phyloP scores from a whole-genome alignment of 2,329 filamentous ascomycete species.

The Diaporthe batatas region DNA sequence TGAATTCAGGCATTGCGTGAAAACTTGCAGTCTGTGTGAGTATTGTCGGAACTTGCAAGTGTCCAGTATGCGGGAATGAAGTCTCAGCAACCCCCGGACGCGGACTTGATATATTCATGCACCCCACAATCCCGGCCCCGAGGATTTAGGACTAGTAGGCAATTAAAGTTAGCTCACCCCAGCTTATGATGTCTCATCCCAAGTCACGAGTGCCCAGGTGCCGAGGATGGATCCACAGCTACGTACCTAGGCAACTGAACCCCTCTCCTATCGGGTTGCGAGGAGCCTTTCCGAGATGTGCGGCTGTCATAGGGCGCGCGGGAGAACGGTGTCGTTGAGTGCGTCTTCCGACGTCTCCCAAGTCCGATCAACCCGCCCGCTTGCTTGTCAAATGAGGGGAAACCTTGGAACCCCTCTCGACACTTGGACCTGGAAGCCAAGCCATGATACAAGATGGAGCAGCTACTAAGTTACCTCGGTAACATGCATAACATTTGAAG shows the following conservation, averaged over 20 bases:
- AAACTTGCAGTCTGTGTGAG: neutral
- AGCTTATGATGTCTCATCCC: neutral
- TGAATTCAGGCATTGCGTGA: constrained; percentile 14
- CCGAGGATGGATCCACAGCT: neutral
- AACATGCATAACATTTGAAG: neutral
- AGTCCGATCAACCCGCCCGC: neutral
- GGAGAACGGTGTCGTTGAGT: neutral
- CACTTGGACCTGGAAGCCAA: neutral
- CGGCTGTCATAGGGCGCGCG: neutral
- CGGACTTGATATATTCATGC: neutral
- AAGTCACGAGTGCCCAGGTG: neutral
- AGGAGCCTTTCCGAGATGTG: neutral
- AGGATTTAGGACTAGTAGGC: neutral
- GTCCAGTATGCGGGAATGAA: neutral
- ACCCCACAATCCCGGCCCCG: neutral
- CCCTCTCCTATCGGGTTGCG: neutral
- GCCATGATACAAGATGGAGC: neutral
- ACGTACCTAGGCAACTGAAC: neutral
- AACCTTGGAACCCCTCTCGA: constrained; percentile 28
- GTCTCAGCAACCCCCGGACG: neutral
- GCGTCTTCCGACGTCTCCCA: neutral
- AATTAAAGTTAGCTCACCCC: no score
- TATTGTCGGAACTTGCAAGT: neutral
- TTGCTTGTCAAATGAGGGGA: neutral
- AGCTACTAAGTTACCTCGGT: no score